Percentiles rank a stretch among this genome's conserved stretches.
Evolutionary conservation across 73 alveolate genomes (phyloP).

Genomic region (Uronychia binucleata): DNA sequence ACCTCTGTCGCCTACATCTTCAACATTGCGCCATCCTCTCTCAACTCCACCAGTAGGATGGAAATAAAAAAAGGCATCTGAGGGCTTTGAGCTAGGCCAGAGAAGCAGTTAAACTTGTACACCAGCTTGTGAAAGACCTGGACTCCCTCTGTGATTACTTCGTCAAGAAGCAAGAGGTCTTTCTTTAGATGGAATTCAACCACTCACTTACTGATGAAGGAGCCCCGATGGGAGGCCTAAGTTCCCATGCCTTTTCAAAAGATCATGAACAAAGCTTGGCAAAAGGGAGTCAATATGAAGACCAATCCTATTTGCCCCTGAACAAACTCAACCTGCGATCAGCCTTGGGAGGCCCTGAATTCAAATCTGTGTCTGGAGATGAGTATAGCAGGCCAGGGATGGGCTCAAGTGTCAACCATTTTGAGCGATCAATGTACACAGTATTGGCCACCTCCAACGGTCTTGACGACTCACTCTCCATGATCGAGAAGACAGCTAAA

Average conservation of each 20-base stretch:
- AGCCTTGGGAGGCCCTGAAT: no score
- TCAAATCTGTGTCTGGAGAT: no score
- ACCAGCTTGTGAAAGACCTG: slow-evolving; percentile 13
- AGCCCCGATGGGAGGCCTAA: no score
- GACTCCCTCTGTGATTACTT: slow-evolving; percentile 25
- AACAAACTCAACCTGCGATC: no score
- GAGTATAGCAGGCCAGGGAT: no score
- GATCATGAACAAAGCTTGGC: no score
- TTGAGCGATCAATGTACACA: not conserved
- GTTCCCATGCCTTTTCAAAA: no score
- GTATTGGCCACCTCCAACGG: not conserved
- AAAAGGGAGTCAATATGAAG: no score
- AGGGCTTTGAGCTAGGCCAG: slow-evolving; percentile 34
- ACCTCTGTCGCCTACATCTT: slow-evolving; percentile 28
- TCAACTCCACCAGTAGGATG: not conserved
- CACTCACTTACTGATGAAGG: not conserved
- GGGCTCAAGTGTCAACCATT: no score
- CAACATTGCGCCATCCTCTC: slow-evolving; percentile 48
- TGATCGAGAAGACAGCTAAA: slow-evolving; percentile 47
- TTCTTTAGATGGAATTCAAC: not conserved
- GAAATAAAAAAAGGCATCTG: not conserved
- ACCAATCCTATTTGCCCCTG: no score
- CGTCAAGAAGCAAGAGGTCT: slow-evolving; percentile 9
- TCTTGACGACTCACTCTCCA: not conserved
- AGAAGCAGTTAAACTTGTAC: slow-evolving; percentile 15